A percentile compares a stretch with the other conserved stretches of the same genome.
Conservation (phyloP, 2,329 filamentous ascomycete species). For the Alternaria sp. region DNA sequence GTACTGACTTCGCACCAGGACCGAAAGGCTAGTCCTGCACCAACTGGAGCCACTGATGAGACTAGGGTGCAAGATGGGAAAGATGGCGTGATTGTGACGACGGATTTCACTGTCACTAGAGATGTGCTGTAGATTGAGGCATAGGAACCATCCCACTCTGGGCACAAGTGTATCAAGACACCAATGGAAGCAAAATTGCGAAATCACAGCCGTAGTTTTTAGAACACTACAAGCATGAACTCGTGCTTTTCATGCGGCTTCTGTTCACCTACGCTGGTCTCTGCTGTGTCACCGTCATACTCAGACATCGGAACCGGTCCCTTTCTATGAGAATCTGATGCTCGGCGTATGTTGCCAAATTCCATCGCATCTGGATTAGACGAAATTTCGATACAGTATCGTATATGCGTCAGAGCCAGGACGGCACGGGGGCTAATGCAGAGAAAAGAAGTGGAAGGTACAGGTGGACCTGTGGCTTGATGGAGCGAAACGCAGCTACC, state of each 20-base stretch:
- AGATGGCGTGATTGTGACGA: constrained; percentile 27
- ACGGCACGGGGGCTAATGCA: no score
- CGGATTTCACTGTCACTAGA: constrained; percentile 22
- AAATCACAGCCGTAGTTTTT: not conserved
- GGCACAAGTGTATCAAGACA: not conserved
- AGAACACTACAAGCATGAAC: not conserved
- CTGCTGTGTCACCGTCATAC: no score
- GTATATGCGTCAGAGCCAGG: no score
- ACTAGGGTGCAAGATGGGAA: constrained; percentile 16
- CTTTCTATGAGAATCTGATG: no score
- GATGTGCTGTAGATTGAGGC: constrained; percentile 6
- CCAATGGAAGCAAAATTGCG: not conserved
- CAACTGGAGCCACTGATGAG: constrained; percentile 14
- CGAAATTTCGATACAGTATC: no score
- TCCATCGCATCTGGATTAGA: no score
- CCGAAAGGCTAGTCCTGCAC: constrained; percentile 17
- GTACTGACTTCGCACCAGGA: constrained; percentile 6
- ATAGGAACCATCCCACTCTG: not conserved
- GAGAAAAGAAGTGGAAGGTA: no score
- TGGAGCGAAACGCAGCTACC: not conserved
- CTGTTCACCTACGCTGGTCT: not conserved
- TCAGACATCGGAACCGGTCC: no score
- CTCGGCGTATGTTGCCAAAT: no score
- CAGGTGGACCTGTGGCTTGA: no score
- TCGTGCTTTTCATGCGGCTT: not conserved